phyloP scores from a whole-genome alignment of 2,329 filamentous ascomycete species.

The Phyllosticta paracitricarpa region DNA sequence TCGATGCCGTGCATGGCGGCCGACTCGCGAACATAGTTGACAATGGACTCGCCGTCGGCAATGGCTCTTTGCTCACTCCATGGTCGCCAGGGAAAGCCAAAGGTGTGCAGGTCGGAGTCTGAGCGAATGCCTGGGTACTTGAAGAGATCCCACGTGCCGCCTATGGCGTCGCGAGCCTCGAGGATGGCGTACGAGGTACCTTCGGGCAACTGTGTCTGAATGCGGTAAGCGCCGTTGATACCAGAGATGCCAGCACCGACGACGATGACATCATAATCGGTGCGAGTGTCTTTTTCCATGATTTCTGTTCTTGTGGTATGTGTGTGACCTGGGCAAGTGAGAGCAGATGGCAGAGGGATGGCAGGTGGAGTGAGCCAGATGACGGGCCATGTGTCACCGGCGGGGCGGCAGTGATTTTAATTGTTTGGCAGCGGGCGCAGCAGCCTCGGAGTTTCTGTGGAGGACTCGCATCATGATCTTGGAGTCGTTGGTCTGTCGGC shows the following conservation, averaged over 20 bases:
- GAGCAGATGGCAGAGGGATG: background rate
- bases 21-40: constrained; percentile 35
- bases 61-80: constrained; percentile 47
- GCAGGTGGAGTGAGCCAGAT: background rate
- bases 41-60: constrained; percentile 35
- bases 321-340: background rate
- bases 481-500: constrained; percentile 1
- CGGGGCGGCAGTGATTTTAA: background rate
- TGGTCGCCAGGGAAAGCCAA: constrained; percentile 57
- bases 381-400: background rate
- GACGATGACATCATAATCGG: constrained; percentile 43
- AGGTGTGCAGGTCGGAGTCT: constrained; percentile 41
- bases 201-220: constrained; percentile 48
- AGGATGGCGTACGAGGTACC: constrained; percentile 53
- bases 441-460: background rate
- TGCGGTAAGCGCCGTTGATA: constrained; percentile 64
- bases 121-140: constrained; percentile 59
- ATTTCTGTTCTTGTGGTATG: background rate
- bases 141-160: constrained; percentile 74
- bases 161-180: constrained; percentile 55
- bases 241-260: constrained; percentile 67
- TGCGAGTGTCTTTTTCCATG: background rate
- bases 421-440: background rate
- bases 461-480: background rate
- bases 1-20: constrained; percentile 36